phyloP scores from a whole-genome alignment of 345 rosid genomes.

The Draba incana region DNA sequence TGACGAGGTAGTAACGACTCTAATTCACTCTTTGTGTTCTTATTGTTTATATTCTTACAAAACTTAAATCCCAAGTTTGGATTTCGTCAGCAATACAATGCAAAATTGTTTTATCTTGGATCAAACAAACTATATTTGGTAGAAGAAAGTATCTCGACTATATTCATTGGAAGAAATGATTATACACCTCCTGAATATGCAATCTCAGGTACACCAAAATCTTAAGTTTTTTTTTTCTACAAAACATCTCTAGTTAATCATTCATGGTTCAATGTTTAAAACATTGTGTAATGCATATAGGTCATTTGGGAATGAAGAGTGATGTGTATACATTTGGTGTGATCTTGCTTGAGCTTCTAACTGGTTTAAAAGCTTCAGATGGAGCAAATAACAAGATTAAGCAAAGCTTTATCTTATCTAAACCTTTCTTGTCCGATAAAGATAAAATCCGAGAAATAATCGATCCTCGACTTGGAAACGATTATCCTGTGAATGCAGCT shows the following conservation, averaged over 20 bases:
- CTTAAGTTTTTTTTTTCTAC: neutral
- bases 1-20: conserved; percentile 33
- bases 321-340: conserved; percentile 39
- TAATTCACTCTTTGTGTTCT: neutral
- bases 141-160: neutral
- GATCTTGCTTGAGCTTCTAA: conserved; percentile 32
- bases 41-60: neutral
- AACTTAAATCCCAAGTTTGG: neutral
- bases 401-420: conserved; percentile 6
- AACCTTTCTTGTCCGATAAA: conserved; percentile 29
- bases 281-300: conserved; percentile 12
- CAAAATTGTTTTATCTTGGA: conserved; percentile 26
- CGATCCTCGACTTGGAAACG: conserved; percentile 15
- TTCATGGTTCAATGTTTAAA: neutral
- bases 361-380: conserved; percentile 25
- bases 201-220: conserved; percentile 32
- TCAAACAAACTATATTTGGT: conserved; percentile 22
- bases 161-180: conserved; percentile 18
- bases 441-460: conserved; percentile 17
- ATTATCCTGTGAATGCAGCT: conserved; percentile 8
- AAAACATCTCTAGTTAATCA: no score
- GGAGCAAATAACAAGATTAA: neutral
- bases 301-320: conserved; percentile 19
- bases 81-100: conserved; percentile 20
- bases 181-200: conserved; percentile 34